phyloP scores from a whole-genome alignment of 2,329 filamentous ascomycete species.

The Graphilbum sp. region DNA sequence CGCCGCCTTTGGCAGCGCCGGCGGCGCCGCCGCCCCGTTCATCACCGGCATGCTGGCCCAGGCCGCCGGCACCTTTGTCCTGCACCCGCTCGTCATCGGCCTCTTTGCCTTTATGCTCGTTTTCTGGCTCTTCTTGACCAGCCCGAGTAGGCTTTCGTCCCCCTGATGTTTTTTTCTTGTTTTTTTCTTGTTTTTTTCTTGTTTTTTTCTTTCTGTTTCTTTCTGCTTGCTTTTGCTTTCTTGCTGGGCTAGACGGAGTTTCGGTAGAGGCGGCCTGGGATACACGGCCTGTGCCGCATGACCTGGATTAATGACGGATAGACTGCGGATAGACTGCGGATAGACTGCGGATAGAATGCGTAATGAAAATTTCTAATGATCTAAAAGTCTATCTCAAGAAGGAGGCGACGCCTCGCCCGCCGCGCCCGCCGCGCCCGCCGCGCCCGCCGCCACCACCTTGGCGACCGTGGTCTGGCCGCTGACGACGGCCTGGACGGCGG shows the following conservation, averaged over 20 bases:
- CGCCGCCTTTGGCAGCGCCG: slow-evolving; percentile 50
- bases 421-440: too few species aligned
- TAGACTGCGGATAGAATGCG: too few species aligned
- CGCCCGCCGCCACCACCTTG: slow-evolving; percentile 4
- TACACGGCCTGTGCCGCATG: too few species aligned
- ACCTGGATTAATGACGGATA: too few species aligned
- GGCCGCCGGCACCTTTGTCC: slow-evolving; percentile 43
- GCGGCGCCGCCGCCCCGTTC: slow-evolving; percentile 51
- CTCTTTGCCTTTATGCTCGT: slow-evolving; percentile 48
- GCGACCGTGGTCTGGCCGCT: slow-evolving; percentile 9
- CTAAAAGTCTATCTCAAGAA: too few species aligned
- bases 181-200: background rate
- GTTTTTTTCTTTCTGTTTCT: background rate
- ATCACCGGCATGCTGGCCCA: slow-evolving; percentile 48
- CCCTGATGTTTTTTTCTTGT: background rate
- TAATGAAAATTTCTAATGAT: too few species aligned
- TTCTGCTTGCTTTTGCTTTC: background rate
- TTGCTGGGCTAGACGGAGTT: background rate
- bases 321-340: too few species aligned
- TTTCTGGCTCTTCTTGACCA: slow-evolving; percentile 47
- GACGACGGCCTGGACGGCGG: slow-evolving; percentile 9
- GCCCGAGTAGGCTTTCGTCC: too few species aligned
- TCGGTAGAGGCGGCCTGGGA: background rate
- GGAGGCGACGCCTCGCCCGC: too few species aligned
- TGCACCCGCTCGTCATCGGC: slow-evolving; percentile 50